Conservation (phyloP, 78 protist species). For the Dictyostelium capitatum region DNA sequence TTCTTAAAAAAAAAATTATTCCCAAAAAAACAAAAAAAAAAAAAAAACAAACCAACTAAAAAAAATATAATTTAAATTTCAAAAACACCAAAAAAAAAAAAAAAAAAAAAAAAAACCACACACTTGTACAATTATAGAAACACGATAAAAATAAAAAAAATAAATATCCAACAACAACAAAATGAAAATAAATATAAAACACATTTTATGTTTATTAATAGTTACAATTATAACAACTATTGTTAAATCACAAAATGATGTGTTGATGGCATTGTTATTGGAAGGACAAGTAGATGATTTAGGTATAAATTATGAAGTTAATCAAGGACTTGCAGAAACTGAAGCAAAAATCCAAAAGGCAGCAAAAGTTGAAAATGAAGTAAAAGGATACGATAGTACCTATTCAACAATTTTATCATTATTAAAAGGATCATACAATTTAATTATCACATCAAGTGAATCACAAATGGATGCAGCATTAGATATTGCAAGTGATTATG, state of each 20-base stretch:
- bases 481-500: not conserved
- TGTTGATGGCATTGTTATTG: conserved; percentile 17
- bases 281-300: conserved; percentile 50
- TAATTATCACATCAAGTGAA: conserved; percentile 33
- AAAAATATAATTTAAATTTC: too few species aligned
- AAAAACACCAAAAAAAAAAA: not conserved
- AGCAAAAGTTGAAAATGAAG: not conserved
- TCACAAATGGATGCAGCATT: conserved; percentile 31
- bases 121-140: too few species aligned
- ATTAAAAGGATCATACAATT: not conserved
- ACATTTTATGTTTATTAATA: not conserved
- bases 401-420: not conserved
- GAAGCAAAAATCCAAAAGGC: conserved; percentile 2
- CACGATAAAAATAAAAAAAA: too few species aligned
- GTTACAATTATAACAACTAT: not conserved
- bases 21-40: not conserved
- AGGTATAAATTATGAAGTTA: conserved; percentile 50
- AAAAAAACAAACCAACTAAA: too few species aligned
- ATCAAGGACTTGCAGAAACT: conserved; percentile 38
- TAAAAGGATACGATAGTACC: not conserved
- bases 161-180: too few species aligned
- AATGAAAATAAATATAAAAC: not conserved
- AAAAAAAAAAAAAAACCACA: too few species aligned
- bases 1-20: too few species aligned
- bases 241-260: not conserved